Evolutionary conservation across 1,284 basidiomycete genomes (phyloP), one percentile per base, ranked within the genome.

Genomic region (Cutaneotrichosporon mucoides): DNA sequence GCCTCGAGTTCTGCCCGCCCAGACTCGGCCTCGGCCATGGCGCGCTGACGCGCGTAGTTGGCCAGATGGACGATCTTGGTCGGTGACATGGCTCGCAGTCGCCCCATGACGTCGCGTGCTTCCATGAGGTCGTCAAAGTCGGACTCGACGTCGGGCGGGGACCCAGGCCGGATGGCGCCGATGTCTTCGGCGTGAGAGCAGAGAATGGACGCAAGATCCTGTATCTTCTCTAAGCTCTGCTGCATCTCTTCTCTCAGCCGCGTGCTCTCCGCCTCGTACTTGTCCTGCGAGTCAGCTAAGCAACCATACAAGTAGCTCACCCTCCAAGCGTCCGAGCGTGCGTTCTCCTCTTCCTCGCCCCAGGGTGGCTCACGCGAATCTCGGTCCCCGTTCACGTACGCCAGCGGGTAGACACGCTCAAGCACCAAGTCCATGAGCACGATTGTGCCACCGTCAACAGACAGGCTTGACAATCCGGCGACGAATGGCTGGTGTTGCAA

Each of bases 361-460:
- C 87, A 84, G 0, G 88, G 88, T 5, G 84, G 84, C 56, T 84
- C 80, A 45, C 79, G 79, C 35, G 76, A 75, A 53, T 80, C 83
- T 36, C 81, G 82, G 15, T 87, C 87, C 13, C 83, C 81, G 48
- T 81, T 68, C 24, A 75, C 69, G 57, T 70, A 80, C 1, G 72
- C 79, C 54, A 77, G 64, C 37, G 75, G 79, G 58, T 69, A 81
- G 1, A 80, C 85, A 77, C 88, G 89, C 4, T 84, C 80, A 10
- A 98, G 79, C 6, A 86, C 80, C 3, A 97, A 66, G 68, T 94
- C 89, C 82, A 95, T 82, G 8, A 87, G 80, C 3, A 88, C 81
- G 0, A 96, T 84, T 4, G 81, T 60, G 0, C 95, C 96, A 0
- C 95, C 95, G 65, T 95, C 90, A 0, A 85, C 75, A 0, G 86